A percentile compares a stretch with the other conserved stretches of the same genome.
phyloP scores from a whole-genome alignment of 352 stramenopile genomes.

The Globisporangium apiculatum region DNA sequence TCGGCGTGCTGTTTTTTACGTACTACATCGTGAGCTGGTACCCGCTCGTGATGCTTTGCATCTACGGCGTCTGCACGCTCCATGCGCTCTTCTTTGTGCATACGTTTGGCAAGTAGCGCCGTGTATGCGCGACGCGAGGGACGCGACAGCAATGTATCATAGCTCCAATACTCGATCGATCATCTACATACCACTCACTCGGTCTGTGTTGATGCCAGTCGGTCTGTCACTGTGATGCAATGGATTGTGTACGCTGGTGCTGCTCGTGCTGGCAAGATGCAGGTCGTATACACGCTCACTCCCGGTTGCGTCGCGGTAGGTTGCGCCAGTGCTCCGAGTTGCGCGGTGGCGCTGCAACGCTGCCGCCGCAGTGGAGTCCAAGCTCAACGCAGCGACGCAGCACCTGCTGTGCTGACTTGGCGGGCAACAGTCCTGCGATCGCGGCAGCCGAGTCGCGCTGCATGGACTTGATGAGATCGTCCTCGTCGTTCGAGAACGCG shows the following conservation, averaged over 20 bases:
- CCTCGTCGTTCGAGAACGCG: constrained; percentile 39
- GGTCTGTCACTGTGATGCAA: background rate
- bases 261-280: background rate
- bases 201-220: too few species aligned
- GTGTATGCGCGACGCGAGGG: background rate
- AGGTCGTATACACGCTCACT: background rate
- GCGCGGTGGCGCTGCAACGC: constrained; percentile 18
- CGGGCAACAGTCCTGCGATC: constrained; percentile 25
- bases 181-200: too few species aligned
- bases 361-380: constrained; percentile 36
- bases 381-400: constrained; percentile 48
- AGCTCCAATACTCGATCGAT: too few species aligned
- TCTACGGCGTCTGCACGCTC: constrained; percentile 31
- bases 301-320: background rate
- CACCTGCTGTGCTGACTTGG: constrained; percentile 30
- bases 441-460: constrained; percentile 32
- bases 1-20: constrained; percentile 27
- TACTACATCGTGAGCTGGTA: constrained; percentile 24
- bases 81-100: constrained; percentile 42
- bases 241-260: background rate
- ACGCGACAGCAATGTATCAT: background rate
- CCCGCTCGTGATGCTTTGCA: constrained; percentile 13
- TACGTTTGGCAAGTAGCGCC: constrained; percentile 35
- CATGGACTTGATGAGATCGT: constrained; percentile 34
- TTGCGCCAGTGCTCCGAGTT: constrained; percentile 43